Evolutionary conservation across 2,329 filamentous ascomycete genomes (phyloP).

Genomic region (Stachybotrys elegans): DNA sequence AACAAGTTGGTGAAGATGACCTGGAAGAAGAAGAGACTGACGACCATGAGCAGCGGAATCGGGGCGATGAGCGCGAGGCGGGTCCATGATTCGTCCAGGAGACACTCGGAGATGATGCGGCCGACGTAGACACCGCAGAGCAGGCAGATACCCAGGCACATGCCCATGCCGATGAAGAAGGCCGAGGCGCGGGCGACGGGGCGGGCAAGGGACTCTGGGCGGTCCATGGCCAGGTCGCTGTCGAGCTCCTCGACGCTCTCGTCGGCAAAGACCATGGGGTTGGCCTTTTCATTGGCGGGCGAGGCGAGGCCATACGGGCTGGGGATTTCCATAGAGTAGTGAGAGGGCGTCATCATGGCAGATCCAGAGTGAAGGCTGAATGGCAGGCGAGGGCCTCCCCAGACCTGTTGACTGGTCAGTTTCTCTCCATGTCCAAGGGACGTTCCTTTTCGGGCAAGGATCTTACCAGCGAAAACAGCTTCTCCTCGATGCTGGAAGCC

Average conservation of each 20-base stretch:
- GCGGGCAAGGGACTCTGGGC: constrained; percentile 33
- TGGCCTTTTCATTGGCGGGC: constrained; percentile 13
- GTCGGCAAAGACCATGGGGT: constrained; percentile 7
- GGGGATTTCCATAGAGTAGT: constrained; percentile 11
- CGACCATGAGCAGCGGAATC: constrained; percentile 30
- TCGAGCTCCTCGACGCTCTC: constrained; percentile 19
- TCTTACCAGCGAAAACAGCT: constrained; percentile 20
- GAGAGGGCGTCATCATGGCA: constrained; percentile 11
- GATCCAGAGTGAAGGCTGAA: constrained; percentile 11
- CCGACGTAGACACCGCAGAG: constrained; percentile 31
- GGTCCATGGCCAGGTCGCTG: constrained; percentile 16
- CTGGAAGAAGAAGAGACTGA: constrained; percentile 37
- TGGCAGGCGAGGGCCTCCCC: constrained; percentile 14
- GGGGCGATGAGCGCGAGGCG: constrained; percentile 28
- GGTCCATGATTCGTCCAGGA: constrained; percentile 31
- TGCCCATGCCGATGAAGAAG: constrained; percentile 31
- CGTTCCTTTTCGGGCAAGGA: too few relatives aligned
- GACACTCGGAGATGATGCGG: constrained; percentile 31
- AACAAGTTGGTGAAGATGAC: constrained; percentile 32
- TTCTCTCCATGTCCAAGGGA: too few relatives aligned
- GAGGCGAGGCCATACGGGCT: constrained; percentile 12
- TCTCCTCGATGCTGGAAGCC: constrained; percentile 27
- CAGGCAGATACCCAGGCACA: constrained; percentile 31
- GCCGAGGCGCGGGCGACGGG: constrained; percentile 31
- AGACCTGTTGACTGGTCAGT: constrained; percentile 16